Conservation (phyloP, 1,284 basidiomycete genomes). For the Naganishia albida region DNA sequence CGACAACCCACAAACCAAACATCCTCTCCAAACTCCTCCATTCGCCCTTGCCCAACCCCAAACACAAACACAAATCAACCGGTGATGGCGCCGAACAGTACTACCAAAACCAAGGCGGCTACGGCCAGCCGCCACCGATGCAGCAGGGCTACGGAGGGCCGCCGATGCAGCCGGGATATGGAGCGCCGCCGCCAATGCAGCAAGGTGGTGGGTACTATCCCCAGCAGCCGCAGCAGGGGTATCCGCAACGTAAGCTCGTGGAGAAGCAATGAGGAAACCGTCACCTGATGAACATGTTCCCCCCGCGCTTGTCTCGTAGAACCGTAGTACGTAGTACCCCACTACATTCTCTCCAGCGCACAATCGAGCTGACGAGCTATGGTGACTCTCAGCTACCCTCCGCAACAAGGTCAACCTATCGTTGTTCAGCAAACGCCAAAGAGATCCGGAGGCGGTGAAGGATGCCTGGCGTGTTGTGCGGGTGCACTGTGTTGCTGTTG, state of each 20-base stretch:
- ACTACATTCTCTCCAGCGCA: no score
- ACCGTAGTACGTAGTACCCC: neutral
- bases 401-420: constrained; percentile 21
- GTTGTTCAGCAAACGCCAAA: constrained; percentile 5
- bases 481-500: constrained; percentile 26
- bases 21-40: neutral
- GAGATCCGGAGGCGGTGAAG: constrained; percentile 14
- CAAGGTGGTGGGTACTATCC: constrained; percentile 12
- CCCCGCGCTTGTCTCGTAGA: neutral
- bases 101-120: constrained; percentile 18
- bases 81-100: constrained; percentile 2
- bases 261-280: neutral
- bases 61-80: no score
- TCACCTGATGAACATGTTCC: neutral
- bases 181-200: neutral
- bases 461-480: constrained; percentile 26
- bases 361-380: no score
- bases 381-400: constrained; percentile 7
- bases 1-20: constrained; percentile 1
- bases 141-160: constrained; percentile 24
- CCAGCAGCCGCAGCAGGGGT: constrained; percentile 19
- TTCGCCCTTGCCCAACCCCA: neutral
- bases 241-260: constrained; percentile 11
- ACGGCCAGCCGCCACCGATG: constrained; percentile 18
- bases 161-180: constrained; percentile 22